Evolutionary conservation across 106 monocot species (phyloP).

Genomic region (Dendrobium chrysotoxum): DNA sequence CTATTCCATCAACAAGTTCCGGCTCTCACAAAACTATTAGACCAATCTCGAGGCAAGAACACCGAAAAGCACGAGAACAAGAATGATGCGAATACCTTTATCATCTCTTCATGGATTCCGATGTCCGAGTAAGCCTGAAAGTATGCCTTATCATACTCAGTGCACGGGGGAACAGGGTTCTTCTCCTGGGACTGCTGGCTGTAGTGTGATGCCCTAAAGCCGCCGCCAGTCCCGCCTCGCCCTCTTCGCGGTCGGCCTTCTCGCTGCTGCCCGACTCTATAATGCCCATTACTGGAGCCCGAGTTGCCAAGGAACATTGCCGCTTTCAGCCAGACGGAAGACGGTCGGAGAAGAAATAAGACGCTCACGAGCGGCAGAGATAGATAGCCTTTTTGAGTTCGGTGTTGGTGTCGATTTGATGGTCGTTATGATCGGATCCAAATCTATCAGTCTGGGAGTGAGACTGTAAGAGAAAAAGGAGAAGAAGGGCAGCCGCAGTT

Average conservation of each 20-base stretch:
- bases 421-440: constrained; percentile 4
- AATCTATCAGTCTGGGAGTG: neutral
- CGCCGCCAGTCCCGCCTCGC: constrained; percentile 5
- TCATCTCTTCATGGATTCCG: constrained; percentile 94
- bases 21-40: neutral
- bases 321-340: neutral
- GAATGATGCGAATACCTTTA: constrained; percentile 45
- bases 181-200: neutral
- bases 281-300: constrained; percentile 20
- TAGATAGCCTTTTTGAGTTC: neutral
- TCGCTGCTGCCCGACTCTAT: constrained; percentile 8
- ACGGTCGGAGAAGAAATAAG: neutral
- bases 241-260: constrained; percentile 13
- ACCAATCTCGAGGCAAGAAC: neutral
- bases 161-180: constrained; percentile 21
- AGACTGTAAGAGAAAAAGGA: neutral
- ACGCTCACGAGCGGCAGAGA: neutral
- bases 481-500: neutral
- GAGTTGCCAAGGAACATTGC: constrained; percentile 10
- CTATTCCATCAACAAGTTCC: neutral
- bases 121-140: constrained; percentile 86
- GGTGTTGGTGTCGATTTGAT: neutral
- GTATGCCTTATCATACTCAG: constrained; percentile 71
- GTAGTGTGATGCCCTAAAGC: constrained; percentile 20
- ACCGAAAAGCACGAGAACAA: neutral